Evolutionary conservation across 345 rosid species (phyloP).

Genomic region (Syzygium aromaticum): DNA sequence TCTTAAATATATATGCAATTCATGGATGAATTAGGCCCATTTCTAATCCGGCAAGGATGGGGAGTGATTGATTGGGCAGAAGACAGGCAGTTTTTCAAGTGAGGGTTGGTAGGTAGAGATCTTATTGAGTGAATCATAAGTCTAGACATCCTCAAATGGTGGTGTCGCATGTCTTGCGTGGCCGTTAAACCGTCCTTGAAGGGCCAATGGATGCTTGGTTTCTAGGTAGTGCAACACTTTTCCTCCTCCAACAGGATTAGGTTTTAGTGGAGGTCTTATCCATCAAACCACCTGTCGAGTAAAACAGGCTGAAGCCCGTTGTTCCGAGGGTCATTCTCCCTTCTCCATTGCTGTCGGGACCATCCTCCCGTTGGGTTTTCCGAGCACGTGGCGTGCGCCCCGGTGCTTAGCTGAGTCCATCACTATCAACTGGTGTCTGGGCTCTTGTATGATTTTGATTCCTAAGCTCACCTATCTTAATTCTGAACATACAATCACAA

Average conservation of each 20-base stretch:
- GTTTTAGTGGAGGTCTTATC: neutral
- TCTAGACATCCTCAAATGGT: too few species aligned
- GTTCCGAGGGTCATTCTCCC: neutral
- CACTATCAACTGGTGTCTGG: neutral
- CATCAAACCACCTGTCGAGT: neutral
- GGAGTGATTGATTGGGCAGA: neutral
- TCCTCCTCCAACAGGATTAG: too few species aligned
- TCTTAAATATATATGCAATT: accelerated
- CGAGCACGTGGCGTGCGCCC: neutral
- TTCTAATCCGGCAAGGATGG: neutral
- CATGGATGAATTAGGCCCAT: accelerated
- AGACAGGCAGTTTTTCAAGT: too few species aligned
- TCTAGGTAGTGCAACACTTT: too few species aligned
- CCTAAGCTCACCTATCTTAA: neutral
- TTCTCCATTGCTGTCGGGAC: neutral
- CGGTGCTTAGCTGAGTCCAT: neutral
- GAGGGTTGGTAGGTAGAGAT: too few species aligned
- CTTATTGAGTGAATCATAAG: too few species aligned
- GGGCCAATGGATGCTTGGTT: too few species aligned
- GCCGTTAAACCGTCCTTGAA: too few species aligned
- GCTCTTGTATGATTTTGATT: neutral
- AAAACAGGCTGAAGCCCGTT: neutral
- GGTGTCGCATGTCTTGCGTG: too few species aligned
- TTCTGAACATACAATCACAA: neutral
- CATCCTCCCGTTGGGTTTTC: neutral